A percentile compares a stretch with the other conserved stretches of the same genome.
Evolutionary conservation across 108 stramenopile genomes (phyloP).

Genomic region (Epipyxis sp.): DNA sequence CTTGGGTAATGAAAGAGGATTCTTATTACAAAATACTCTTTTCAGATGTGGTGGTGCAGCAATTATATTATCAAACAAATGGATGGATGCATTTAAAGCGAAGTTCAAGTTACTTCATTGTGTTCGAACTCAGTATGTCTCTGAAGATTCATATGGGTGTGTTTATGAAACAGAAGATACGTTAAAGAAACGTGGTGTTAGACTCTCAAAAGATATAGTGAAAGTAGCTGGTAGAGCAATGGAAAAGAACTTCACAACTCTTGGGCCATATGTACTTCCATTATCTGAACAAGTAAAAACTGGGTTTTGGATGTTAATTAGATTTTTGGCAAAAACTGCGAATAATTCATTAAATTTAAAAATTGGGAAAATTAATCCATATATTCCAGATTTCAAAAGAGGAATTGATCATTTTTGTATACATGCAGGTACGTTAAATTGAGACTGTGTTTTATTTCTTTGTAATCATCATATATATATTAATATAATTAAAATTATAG

Average conservation of each 20-base stretch:
- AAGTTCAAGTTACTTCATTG: slow-evolving; percentile 96
- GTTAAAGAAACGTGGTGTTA: slow-evolving; percentile 71
- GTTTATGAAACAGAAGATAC: slow-evolving; percentile 89
- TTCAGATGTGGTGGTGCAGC: slow-evolving; percentile 98
- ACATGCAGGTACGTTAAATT: slow-evolving; percentile 77
- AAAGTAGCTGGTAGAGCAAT: slow-evolving; percentile 92
- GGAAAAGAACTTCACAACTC: slow-evolving; percentile 91
- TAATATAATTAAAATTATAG: neutral
- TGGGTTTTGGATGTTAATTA: slow-evolving; percentile 57
- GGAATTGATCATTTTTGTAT: slow-evolving; percentile 97
- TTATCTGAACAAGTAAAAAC: slow-evolving; percentile 84
- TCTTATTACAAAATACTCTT: slow-evolving; percentile 92
- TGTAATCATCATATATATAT: neutral
- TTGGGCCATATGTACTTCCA: slow-evolving; percentile 87
- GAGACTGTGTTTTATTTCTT: neutral
- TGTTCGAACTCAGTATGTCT: slow-evolving; percentile 75
- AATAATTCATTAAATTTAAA: slow-evolving; percentile 47
- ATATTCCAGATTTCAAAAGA: slow-evolving; percentile 93
- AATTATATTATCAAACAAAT: slow-evolving; percentile 84
- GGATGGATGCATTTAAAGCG: slow-evolving; percentile 84
- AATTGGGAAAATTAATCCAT: slow-evolving; percentile 63
- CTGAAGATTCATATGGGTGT: slow-evolving; percentile 20
- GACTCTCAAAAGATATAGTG: slow-evolving; percentile 91
- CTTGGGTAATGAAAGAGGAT: slow-evolving; percentile 85
- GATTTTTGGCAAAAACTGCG: slow-evolving; percentile 58